Evolutionary conservation across 225 moss, liverwort and hornwort species (phyloP).

Genomic region (Physcomitrium patens): DNA sequence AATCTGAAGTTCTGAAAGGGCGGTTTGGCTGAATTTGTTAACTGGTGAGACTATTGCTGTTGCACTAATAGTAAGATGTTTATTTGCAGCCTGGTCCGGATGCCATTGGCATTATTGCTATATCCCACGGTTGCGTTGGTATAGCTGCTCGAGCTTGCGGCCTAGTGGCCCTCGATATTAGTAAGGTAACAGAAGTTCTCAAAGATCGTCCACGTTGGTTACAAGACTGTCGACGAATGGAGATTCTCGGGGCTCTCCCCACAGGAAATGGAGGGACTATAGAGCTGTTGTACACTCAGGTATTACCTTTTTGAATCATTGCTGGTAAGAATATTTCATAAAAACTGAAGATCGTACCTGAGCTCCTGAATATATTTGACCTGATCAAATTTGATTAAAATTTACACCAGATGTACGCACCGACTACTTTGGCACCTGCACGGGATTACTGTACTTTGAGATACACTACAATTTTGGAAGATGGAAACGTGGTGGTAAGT

Average conservation of each 20-base stretch:
- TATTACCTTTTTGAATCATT: conserved; percentile 13
- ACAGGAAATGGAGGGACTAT: conserved; percentile 89
- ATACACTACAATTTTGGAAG: conserved; percentile 93
- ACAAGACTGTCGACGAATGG: conserved; percentile 95
- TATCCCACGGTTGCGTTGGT: conserved; percentile 95
- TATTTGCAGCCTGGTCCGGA: conserved; percentile 96
- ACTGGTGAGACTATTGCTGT: neutral
- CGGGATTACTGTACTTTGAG: conserved; percentile 95
- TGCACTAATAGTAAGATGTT: neutral
- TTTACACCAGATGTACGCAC: conserved; percentile 87
- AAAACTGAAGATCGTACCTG: neutral
- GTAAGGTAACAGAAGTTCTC: conserved; percentile 89
- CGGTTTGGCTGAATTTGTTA: neutral
- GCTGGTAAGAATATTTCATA: neutral
- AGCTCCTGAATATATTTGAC: neutral
- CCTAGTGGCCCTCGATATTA: conserved; percentile 91
- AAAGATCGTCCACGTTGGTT: conserved; percentile 98
- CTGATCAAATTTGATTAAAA: conserved; percentile 20
- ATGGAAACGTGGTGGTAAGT: conserved; percentile 94
- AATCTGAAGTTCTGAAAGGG: neutral
- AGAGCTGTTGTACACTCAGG: conserved; percentile 93
- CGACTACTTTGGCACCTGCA: conserved; percentile 92
- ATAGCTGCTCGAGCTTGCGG: conserved; percentile 99
- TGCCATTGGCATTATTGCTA: conserved; percentile 98
- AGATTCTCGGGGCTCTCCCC: conserved; percentile 86